Base-by-base conservation (phyloP, 2,329 filamentous ascomycete species). In the Ascochyta pisi region DNA sequence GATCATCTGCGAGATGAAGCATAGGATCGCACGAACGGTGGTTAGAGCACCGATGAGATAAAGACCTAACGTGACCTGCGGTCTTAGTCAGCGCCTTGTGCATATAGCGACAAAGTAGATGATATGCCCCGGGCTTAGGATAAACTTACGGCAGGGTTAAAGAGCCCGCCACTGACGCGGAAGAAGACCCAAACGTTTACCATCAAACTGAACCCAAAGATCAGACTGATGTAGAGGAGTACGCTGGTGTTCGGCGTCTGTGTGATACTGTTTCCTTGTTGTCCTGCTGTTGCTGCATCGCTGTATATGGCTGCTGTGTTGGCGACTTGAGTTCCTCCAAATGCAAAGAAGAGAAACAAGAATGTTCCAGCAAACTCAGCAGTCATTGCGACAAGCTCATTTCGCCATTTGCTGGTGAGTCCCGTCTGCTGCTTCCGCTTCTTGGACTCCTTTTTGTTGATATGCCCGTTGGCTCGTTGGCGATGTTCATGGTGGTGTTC, bases 161-260 rank as follows among this genome's bases (percentile, higher is more conserved):
- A 77, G 3, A 77, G 46, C 9, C 74, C 75, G 22, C 75, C 75
- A 38, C 64, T 71, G 6, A 77, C 74, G 3, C 74, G 50, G 43
- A 76, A 77, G 52, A 77, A 77, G 1, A 76, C 68, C 75, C 75
- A 77, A 0, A 75, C 75, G 49, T 75, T 76, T 5, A 77, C 70
- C 69, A 75, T 73, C 23, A 77, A 39, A 24, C 65, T 70, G 54
- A 77, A 76, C 0, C 73, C 74, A 60, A 77, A 77, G 10, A 67
- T 65, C 45, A 77, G 51, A 27, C 70, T 71, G 26, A 77, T 75
- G 49, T 73, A 77, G 3, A 77, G 56, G 38, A 76, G 41, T 12
- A 73, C 64, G 41, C 65, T 68, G 3, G 70, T 70, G 47, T 74
- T 70, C 3, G 71, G 70, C n/a, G 67, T 64, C 49, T 73, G 67